Evolutionary conservation across 192 early-diverging fungal species (phyloP).

Genomic region (Linnemannia schmuckeri): DNA sequence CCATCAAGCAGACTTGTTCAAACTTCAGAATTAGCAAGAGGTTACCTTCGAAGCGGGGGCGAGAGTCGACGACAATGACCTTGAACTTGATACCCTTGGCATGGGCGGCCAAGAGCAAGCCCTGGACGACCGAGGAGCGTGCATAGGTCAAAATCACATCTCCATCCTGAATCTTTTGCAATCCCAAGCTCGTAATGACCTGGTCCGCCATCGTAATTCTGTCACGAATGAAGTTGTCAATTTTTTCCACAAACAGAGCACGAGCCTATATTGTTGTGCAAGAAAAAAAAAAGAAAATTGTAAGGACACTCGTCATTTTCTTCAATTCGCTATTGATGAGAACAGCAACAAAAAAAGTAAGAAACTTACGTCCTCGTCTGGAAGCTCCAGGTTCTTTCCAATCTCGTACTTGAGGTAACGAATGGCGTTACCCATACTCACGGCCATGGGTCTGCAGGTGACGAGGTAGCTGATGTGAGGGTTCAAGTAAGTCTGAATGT

Average conservation of each 20-base stretch:
- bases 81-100: constrained; percentile 81
- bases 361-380: constrained; percentile 85
- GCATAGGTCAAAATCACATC: constrained; percentile 94
- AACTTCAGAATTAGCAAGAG: constrained; percentile 3
- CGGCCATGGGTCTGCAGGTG: constrained; percentile 86
- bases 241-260: constrained; percentile 73
- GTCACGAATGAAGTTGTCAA: constrained; percentile 93
- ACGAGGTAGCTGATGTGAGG: constrained; percentile 93
- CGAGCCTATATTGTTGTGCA: constrained; percentile 68
- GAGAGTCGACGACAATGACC: constrained; percentile 93
- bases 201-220: constrained; percentile 87
- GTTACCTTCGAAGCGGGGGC: constrained; percentile 90
- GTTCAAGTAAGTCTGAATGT: constrained; percentile 85
- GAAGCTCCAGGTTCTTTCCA: constrained; percentile 79
- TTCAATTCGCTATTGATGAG: neutral
- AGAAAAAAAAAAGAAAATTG: neutral
- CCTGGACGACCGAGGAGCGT: constrained; percentile 91
- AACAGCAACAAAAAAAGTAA: neutral
- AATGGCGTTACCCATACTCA: constrained; percentile 95
- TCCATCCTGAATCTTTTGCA: constrained; percentile 92
- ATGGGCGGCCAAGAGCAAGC: constrained; percentile 83
- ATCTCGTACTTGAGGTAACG: constrained; percentile 92
- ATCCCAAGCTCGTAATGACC: constrained; percentile 81
- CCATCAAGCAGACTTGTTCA: neutral
- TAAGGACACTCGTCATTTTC: neutral